Evolutionary conservation across 2,329 filamentous ascomycete species (phyloP), one percentile per base, ranked within the genome.

Genomic region (Cordyceps tenuipes): DNA sequence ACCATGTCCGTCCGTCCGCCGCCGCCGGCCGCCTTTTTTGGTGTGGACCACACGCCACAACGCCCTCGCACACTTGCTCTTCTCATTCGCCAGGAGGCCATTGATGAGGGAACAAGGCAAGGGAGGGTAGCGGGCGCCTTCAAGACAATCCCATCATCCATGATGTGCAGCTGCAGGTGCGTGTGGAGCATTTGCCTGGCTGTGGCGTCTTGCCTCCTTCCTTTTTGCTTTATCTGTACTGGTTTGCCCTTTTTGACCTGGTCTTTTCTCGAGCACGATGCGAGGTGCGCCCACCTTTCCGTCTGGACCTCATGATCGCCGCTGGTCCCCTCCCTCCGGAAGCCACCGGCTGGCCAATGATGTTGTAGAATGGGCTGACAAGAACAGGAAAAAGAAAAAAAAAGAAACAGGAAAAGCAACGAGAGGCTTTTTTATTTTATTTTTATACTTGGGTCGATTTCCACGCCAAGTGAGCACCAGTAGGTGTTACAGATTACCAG

Each of bases 141-240:
- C 12, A 36, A 36, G 34, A 36, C 34, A 36, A 36, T 36, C 34
- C 34, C 34, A 36, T 46, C 29, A 44, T 36, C 53, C 53, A 56
- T 56, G 56, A 59, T 59, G 56, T 59, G 56, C 56, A 59, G 56
- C 56, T 59, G 56, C 48, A 52, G 48, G 56, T 58, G 56, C 47
- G 56, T 51, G 56, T 59, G 56, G 56, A 52, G 56, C 23, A 41
- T 15, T 23, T n/a, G 43, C 43, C n/a, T 7, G 43, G 21, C 43
- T 7, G 43, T n/a, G 43, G 34, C 36, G 31, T 21, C 15, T 34
- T 26, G 34, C 41, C 5, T 56, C 31, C 17, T 54, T 10, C 17
- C n/a, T 19, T 26, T 26, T 10, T 15, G 12, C n/a, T n/a, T n/a
- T n/a, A n/a, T n/a, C n/a, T n/a, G n/a, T 17, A 15, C 17, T n/a